These are phyloP conservation scores for Baorangia bicolor DNA, from an alignment of 768 basidiomycete genomes.

Conservation along the genomic window DNA sequence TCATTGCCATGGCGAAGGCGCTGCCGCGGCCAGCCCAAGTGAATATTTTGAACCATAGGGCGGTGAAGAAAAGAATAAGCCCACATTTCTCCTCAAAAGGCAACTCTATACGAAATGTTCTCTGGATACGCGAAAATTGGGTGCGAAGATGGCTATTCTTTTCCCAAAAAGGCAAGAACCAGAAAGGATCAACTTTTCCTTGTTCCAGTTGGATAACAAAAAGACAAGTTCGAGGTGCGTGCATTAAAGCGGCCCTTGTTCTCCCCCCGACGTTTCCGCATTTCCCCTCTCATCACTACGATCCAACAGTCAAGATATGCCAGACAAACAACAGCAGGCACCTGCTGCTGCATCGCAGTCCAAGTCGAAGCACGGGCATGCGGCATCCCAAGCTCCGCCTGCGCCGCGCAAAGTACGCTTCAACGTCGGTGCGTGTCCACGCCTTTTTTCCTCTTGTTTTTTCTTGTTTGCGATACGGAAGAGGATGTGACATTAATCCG, in stretches of 20 bases:
- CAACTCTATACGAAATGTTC: constrained; percentile 2
- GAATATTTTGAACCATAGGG: too few species aligned
- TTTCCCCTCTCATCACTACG: background rate
- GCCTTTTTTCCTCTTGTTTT: background rate
- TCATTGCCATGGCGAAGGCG: background rate
- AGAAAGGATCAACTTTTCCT: constrained; percentile 3
- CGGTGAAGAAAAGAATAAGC: background rate
- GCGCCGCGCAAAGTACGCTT: constrained; percentile 84
- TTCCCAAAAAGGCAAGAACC: constrained; percentile 1
- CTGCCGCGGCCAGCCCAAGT: background rate
- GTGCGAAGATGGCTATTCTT: background rate
- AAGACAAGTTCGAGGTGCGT: constrained; percentile 1
- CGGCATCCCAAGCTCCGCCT: constrained; percentile 43
- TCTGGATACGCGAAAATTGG: constrained; percentile 4
- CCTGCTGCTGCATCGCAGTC: constrained; percentile 22
- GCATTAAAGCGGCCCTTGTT: constrained; percentile 14
- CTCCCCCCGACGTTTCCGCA: constrained; percentile 6
- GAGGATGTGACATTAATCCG: background rate
- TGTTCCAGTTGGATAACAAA: constrained; percentile 27
- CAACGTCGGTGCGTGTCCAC: constrained; percentile 63
- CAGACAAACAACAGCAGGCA: constrained; percentile 24
- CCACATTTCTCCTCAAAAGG: background rate
- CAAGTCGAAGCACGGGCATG: constrained; percentile 48
- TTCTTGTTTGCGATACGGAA: background rate
- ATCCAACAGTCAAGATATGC: constrained; percentile 19